phyloP scores from a whole-genome alignment of 2,329 filamentous ascomycete species.

The Pseudopithomyces maydicus region DNA sequence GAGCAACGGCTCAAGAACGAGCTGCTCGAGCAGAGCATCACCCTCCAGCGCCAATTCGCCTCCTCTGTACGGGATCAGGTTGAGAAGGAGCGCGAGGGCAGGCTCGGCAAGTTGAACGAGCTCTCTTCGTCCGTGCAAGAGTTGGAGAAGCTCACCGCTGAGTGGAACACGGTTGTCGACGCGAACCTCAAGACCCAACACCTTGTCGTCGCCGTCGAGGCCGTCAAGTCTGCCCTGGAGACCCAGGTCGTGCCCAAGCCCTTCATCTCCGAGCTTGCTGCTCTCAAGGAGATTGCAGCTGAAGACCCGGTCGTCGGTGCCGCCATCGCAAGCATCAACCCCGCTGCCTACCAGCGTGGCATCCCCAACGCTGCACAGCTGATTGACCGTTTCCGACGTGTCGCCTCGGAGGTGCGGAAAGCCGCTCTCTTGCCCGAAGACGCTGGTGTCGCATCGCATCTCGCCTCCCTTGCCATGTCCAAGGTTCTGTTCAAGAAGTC shows the following conservation, averaged over 20 bases:
- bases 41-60: constrained; percentile 84
- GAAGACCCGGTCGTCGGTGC: constrained; percentile 87
- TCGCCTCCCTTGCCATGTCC: constrained; percentile 85
- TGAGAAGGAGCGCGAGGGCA: constrained; percentile 84
- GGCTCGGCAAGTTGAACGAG: constrained; percentile 83
- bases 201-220: constrained; percentile 93
- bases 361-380: constrained; percentile 83
- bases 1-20: constrained; percentile 84
- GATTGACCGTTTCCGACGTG: constrained; percentile 93
- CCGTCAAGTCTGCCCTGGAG: constrained; percentile 82
- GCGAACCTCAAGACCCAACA: constrained; percentile 92
- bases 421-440: constrained; percentile 90
- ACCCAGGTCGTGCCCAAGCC: constrained; percentile 75
- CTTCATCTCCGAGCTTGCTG: constrained; percentile 90
- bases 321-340: constrained; percentile 96
- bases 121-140: constrained; percentile 78
- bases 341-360: constrained; percentile 88
- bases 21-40: constrained; percentile 87
- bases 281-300: constrained; percentile 87
- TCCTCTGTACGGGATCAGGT: constrained; percentile 79
- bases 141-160: constrained; percentile 82
- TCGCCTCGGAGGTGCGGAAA: constrained; percentile 91
- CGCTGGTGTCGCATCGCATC: constrained; percentile 92
- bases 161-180: constrained; percentile 91
- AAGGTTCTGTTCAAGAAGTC: constrained; percentile 96